Evolutionary conservation across 2,329 filamentous ascomycete species (phyloP), one percentile per base, ranked within the genome.

Genomic region (Paracoccidioides lutzii): DNA sequence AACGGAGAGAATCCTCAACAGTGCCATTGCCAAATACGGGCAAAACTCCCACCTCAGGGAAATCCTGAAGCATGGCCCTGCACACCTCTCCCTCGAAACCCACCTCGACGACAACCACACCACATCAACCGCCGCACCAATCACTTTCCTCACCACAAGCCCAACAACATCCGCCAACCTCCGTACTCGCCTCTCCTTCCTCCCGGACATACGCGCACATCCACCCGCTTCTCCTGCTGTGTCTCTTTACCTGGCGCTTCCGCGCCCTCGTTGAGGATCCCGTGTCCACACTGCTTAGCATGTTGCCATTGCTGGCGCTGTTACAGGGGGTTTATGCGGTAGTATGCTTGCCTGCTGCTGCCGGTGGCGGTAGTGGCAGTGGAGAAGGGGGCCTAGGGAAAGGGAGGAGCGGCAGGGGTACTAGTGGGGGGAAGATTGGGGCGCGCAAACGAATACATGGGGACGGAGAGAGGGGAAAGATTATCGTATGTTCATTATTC

Each of bases 251-350:
- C 48, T 66, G 80, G 59, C 79, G 79, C 42, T 91, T 94, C 70
- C 67, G 73, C 40, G 72, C 77, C 15, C 76, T 95, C 32, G 85
- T 94, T 33, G 74, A 77, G 14, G 80, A 90, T 60, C 88, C 90
- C 0, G 78, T 85, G 2, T 71, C 77, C 14, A 79, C 84, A 5
- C 77, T 95, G 41, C 69, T 79, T 12, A 76, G 67, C 35, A 75
- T 83, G 2, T 72, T 91, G 2, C 77, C 84, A 0, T 78, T 81
- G 10, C 74, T 90, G 12, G 78, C 80, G 3, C 70, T 76, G 4
- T 67, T 89, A 3, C 90, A 95, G 69, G 73, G 77, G 8, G 65
- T 70, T 14, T 84, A 81, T 64, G 77, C 77, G 58, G 71, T 79
- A n/a, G 62, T 79, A 28, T 84, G 81, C 66, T 71, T 85, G 3